Evolutionary conservation across 768 basidiomycete genomes (phyloP), one percentile per base, ranked within the genome.

Genomic region (Pulveroboletus frians): DNA sequence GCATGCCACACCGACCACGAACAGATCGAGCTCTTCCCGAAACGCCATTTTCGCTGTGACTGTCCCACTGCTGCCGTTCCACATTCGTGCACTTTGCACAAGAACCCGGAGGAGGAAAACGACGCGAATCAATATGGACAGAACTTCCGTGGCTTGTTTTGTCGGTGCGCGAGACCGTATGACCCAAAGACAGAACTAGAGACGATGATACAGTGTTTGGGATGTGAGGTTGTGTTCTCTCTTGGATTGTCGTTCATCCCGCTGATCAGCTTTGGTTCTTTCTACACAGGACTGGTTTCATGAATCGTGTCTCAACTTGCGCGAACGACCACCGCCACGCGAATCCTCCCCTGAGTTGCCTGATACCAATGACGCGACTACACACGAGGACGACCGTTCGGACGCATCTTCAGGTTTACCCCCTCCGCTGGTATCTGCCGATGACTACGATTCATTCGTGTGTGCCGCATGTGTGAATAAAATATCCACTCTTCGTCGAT

Each of bases 1-100:
- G 86, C 89, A 20, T 93, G 90, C 62, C 90, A 93, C 62, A 86
- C 86, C 13, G 75, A 88, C 63, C 88, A 91, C 65, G 85, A 92
- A 59, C 90, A 92, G 63, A 66, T 92, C 44, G 90, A 92, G 65
- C 75, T 92, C 51, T 92, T 92, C 68, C 88, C 89, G 1, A 92
- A 92, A 63, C 79, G 89, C 56, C 69, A 74, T 50, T 91, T 92
- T 61, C 80, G 84, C 30, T 92, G 90, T 61, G 90, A 92, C 66
- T 92, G 90, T 64, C 88, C 90, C 4, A 92, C 90, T 15, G 49
- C 68, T 11, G 72, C 78, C 5, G 67, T 90, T 18, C 58, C 75
- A 0, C 83, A 84, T 52, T 46, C 72, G 2, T 92, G 90, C 65
- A 76, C 79, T 18, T 68, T 92, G 21, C 84, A 88, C 65, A 71